Percentiles rank a stretch among this genome's conserved stretches.
Conservation (phyloP, 148 eudicot species). For the Chenopodium formosanum region DNA sequence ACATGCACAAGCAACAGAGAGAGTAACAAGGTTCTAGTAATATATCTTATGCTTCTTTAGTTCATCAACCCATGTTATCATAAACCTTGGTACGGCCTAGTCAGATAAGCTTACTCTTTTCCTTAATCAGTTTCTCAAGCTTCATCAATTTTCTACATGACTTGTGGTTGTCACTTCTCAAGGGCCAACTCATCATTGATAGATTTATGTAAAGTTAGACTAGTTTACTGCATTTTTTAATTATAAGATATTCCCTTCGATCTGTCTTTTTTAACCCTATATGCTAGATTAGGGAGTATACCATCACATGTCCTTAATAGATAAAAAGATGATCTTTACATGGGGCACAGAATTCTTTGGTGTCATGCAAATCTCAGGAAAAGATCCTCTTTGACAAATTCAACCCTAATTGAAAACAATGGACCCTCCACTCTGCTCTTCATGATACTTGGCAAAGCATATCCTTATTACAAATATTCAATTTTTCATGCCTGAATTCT, state of each 20-base stretch:
- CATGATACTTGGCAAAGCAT: background rate
- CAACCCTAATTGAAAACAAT: background rate
- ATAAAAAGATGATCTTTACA: background rate
- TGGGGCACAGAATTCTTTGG: background rate
- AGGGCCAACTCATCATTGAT: background rate
- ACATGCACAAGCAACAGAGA: background rate
- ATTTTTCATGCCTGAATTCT: background rate
- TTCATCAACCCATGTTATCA: background rate
- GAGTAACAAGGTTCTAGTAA: background rate
- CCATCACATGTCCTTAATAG: background rate
- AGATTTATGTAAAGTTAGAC: background rate
- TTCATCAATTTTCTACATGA: slow-evolving; percentile 6
- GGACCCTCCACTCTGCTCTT: background rate
- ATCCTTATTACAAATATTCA: background rate
- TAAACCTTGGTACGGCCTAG: background rate
- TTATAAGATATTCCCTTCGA: background rate
- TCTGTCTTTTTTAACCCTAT: background rate
- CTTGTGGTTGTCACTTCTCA: background rate
- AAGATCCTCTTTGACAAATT: background rate
- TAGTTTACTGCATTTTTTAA: background rate
- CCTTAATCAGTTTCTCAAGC: no score
- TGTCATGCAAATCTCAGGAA: background rate
- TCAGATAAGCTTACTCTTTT: slow-evolving; percentile 1
- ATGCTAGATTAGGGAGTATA: background rate
- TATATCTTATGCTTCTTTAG: background rate